These are phyloP conservation scores for Tylopilus vinaceipallidus DNA, from an alignment of 768 basidiomycete genomes.

Conservation along the genomic window DNA sequence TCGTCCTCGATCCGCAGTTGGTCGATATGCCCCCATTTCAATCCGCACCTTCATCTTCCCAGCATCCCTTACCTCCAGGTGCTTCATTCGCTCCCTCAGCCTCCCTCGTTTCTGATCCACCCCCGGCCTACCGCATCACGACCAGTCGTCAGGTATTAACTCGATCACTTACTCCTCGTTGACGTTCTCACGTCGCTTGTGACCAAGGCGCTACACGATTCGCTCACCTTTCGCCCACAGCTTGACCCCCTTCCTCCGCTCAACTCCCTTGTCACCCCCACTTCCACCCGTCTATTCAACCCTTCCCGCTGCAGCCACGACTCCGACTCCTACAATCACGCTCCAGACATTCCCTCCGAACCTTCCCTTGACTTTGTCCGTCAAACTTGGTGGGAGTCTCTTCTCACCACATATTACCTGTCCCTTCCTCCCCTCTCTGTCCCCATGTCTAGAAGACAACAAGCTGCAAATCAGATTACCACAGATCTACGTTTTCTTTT, in stretches of 20 bases:
- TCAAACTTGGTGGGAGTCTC: constrained; percentile 78
- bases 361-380: constrained; percentile 68
- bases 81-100: constrained; percentile 5
- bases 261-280: neutral
- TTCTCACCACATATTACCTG: constrained; percentile 51
- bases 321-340: constrained; percentile 12
- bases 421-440: constrained; percentile 34
- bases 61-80: neutral
- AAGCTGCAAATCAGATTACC: constrained; percentile 44
- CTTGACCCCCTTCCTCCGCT: constrained; percentile 2
- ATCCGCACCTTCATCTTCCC: neutral
- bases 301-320: constrained; percentile 12
- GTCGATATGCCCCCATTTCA: constrained; percentile 18
- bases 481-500: constrained; percentile 65
- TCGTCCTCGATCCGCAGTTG: constrained; percentile 28
- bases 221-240: constrained; percentile 3
- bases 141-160: constrained; percentile 29
- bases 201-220: constrained; percentile 21
- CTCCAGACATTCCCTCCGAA: constrained; percentile 39
- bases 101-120: constrained; percentile 9
- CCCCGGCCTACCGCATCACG: too few species aligned
- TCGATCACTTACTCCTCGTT: constrained; percentile 21
- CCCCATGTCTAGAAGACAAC: constrained; percentile 45
- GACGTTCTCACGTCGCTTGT: constrained; percentile 24
- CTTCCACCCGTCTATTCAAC: constrained; percentile 5